phyloP scores from a whole-genome alignment of 2,329 filamentous ascomycete genomes.

The Aspergillus intermedius region DNA sequence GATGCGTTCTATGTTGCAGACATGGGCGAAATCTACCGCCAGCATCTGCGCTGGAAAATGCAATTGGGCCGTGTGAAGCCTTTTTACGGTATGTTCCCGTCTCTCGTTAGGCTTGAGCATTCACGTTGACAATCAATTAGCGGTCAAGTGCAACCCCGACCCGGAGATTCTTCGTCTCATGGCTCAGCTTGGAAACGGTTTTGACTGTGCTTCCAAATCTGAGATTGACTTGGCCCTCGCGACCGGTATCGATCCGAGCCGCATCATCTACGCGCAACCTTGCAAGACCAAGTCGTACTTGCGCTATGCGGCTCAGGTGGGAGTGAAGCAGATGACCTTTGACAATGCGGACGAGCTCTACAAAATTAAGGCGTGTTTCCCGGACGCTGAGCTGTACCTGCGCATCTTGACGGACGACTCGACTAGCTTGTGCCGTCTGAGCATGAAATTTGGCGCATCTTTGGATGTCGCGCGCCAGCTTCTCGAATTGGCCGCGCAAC shows the following conservation, averaged over 20 bases:
- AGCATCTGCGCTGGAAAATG: slow-evolving; percentile 97
- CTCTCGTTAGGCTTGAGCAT: neutral
- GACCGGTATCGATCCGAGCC: slow-evolving; percentile 74
- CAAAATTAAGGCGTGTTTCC: slow-evolving; percentile 92
- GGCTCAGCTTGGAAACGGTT: slow-evolving; percentile 81
- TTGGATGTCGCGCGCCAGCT: slow-evolving; percentile 74
- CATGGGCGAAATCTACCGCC: slow-evolving; percentile 95
- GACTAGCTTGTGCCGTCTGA: slow-evolving; percentile 85
- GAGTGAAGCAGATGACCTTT: slow-evolving; percentile 98
- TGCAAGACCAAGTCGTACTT: slow-evolving; percentile 99
- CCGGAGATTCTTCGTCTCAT: slow-evolving; percentile 81
- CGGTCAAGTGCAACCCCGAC: slow-evolving; percentile 98
- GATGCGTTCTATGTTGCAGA: slow-evolving; percentile 98
- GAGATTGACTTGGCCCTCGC: slow-evolving; percentile 89
- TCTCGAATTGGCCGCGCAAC: slow-evolving; percentile 68
- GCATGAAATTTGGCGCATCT: slow-evolving; percentile 93
- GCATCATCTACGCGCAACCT: slow-evolving; percentile 97
- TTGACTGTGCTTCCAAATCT: slow-evolving; percentile 95
- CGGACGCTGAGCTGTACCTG: slow-evolving; percentile 82
- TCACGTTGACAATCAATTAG: slow-evolving; percentile 39
- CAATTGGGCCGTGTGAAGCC: slow-evolving; percentile 88
- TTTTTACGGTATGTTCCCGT: slow-evolving; percentile 69
- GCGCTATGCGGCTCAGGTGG: slow-evolving; percentile 74
- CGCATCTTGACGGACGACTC: slow-evolving; percentile 96
- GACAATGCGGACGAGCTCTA: slow-evolving; percentile 97